phyloP scores from a whole-genome alignment of 345 rosid species.

The Clarkia xantiana region DNA sequence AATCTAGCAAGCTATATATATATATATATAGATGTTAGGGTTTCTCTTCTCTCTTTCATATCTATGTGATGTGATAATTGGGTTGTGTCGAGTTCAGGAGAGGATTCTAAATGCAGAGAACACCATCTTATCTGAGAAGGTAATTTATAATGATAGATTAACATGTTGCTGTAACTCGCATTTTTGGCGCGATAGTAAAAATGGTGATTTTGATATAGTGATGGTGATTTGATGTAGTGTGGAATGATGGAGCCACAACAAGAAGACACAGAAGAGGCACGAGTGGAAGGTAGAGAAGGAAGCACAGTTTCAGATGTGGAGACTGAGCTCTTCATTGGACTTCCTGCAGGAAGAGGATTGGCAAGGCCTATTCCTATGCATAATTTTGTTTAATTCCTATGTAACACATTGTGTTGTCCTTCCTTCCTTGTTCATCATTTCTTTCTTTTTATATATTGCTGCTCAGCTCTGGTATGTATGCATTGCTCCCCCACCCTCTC shows the following conservation, averaged over 20 bases:
- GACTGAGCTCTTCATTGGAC: slow-evolving; percentile 7
- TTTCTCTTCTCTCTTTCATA: too few relatives aligned
- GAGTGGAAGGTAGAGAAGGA: slow-evolving; percentile 7
- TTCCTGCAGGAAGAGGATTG: not conserved
- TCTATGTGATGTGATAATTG: not conserved
- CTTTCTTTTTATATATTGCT: too few relatives aligned
- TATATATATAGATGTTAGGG: too few relatives aligned
- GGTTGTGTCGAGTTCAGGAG: slow-evolving; percentile 25
- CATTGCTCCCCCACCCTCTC: too few relatives aligned
- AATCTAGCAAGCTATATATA: not conserved
- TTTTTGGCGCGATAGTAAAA: too few relatives aligned
- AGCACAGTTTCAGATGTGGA: slow-evolving; percentile 5
- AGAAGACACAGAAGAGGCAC: slow-evolving; percentile 12
- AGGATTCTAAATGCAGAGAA: slow-evolving; percentile 45
- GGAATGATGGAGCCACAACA: slow-evolving; percentile 15
- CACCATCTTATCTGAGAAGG: slow-evolving; percentile 41
- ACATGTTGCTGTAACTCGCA: too few relatives aligned
- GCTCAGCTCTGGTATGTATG: too few relatives aligned
- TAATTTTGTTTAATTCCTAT: not conserved
- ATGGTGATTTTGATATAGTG: too few relatives aligned
- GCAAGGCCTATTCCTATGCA: not conserved
- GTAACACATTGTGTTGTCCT: not conserved
- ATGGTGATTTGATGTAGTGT: slow-evolving; percentile 14
- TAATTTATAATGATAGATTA: slow-evolving; percentile 3
- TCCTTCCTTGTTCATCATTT: too few relatives aligned